Evolutionary conservation across 306 rosid genomes (phyloP), one percentile per base, ranked within the genome.

Genomic region (Styphnolobium japonicum): DNA sequence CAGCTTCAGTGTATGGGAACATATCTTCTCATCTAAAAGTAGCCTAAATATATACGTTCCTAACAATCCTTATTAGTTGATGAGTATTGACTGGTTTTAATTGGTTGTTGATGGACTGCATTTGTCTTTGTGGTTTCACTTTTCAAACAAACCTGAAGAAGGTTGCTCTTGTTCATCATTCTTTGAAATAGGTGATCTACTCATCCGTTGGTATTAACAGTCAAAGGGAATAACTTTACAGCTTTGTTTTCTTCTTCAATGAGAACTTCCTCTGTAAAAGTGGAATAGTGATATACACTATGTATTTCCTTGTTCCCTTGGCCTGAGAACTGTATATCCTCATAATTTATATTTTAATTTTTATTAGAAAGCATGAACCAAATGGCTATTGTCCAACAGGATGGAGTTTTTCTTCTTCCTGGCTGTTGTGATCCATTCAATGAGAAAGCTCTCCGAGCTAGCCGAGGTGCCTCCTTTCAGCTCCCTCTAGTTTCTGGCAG

Each of bases 391-490:
- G 58, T 60, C 42, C 8, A 68, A 85, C 91, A 94, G 97, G 85
- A 86, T 77, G 97, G 98, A 39, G 91, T 87, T 62, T 91, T 92
- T 80, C 93, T 92, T 42, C 98, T 92, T 80, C 95, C 97, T 22
- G 97, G 98, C 60, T 92, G 98, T 62, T 94, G 97, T 78, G 97
- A 94, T 85, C 97, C 97, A 34, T 94, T 88, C 87, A 91, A 94
- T 29, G 97, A 89, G 80, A 94, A 92, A 86, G 98, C 97, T 27
- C 91, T 94, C n/a, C 88, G 97, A 77, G 97, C 98, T 23, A 92
- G 97, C 82, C 88, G 97, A 77, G 97, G 98, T 45, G 97, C 98
- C 51, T 87, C 93, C 12, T 94, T 94, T 82, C 98, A 94, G 90
- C 85, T 94, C 75, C 97, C 93, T 25, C 25, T 94, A 31, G 89